Conservation (phyloP, 306 rosid genomes). For the Dryas drummondii region DNA sequence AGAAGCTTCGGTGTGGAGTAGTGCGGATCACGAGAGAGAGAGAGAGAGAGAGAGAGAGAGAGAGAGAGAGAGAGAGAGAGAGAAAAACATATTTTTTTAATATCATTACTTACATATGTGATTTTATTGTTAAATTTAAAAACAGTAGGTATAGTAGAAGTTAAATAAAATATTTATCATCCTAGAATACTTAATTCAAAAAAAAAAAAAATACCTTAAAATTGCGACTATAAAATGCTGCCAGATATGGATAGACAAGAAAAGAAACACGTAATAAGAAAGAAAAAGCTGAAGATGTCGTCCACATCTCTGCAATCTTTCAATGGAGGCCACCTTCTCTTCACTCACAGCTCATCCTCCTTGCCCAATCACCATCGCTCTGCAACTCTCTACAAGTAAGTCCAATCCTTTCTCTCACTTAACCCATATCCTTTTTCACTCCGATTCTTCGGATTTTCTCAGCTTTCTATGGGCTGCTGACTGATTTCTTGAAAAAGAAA, state of each 20-base stretch:
- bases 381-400: conserved; percentile 33
- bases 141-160: too few relatives aligned
- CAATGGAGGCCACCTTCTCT: conserved; percentile 29
- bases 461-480: not conserved
- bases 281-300: conserved; percentile 37
- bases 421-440: not conserved
- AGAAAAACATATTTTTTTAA: too few relatives aligned
- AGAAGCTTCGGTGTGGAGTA: too few relatives aligned
- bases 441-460: not conserved
- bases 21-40: too few relatives aligned
- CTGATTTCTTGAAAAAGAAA: not conserved
- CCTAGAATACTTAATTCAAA: too few relatives aligned
- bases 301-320: conserved; percentile 43
- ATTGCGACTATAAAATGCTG: not conserved
- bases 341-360: conserved; percentile 24
- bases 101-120: too few relatives aligned
- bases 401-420: not conserved
- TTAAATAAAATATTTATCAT: too few relatives aligned
- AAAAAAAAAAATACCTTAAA: too few relatives aligned
- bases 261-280: not conserved
- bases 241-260: conserved; percentile 2
- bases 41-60: too few relatives aligned
- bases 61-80: too few relatives aligned
- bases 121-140: too few relatives aligned
- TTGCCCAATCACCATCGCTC: conserved; percentile 22